Evolutionary conservation across 805 yeast genomes (phyloP), one percentile per base, ranked within the genome.

Genomic region (Citeromyces matritensis): DNA sequence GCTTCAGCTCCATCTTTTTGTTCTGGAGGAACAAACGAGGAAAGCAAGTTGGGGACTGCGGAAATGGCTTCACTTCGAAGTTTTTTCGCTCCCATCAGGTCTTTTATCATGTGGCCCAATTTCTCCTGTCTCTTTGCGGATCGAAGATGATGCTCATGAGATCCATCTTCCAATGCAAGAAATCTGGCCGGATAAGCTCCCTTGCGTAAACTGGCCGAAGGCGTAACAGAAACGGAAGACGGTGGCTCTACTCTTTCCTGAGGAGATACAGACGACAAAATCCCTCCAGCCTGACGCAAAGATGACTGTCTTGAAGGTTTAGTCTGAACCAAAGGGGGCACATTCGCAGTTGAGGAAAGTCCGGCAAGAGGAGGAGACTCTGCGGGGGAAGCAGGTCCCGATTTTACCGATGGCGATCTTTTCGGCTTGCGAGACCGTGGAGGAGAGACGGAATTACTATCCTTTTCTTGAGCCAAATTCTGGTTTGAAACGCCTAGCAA

Each of bases 71-170:
- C 82, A 39, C 68, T 76, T 36, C 88, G 57, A 19, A 74, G 51
- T 43, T 73, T 75, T 38, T 76, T 76, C 2, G 80, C 81, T 8
- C 83, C 85, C n/a, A 79, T 49, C 42, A 78, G 62, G 47, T 75
- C 83, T 44, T 77, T 80, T 38, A 80, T 60, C 85, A 80, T 77
- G 37, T 72, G 72, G 6, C 75, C 64, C 24, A 80, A 49, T 42
- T 79, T 80, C 45, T 80, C 93, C 49, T 80, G 88, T 42, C 93
- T 60, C 48, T 73, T 77, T 6, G 88, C 75, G 28, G 77, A 74
- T 36, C 72, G 65, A 37, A 88, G 59, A 47, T 72, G 73, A 52
- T 88, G 98, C 44, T 70, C 82, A 51, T 88, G 98, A 9, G 56
- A 39, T 4, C 94, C 93, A 41, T 76, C 77, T 30, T 74, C 83